A percentile compares a stretch with the other conserved stretches of the same genome.
These are phyloP conservation scores for Gloeophyllum trabeum DNA, from an alignment of 768 basidiomycete species.

Conservation along the genomic window DNA sequence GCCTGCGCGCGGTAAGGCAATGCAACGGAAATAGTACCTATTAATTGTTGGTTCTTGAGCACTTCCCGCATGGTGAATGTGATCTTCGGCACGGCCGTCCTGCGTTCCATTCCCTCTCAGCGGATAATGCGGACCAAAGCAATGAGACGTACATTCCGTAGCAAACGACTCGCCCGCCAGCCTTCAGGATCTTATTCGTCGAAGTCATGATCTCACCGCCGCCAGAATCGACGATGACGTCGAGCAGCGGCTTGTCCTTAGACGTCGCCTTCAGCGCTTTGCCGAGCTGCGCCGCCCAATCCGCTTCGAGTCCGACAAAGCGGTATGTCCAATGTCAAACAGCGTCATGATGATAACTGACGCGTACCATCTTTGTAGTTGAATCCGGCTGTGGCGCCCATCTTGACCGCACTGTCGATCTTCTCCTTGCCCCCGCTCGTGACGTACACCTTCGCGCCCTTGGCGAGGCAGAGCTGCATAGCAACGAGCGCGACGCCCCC, in stretches of 20 bases:
- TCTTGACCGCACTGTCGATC: constrained; percentile 46
- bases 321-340: neutral
- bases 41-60: constrained; percentile 58
- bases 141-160: constrained; percentile 24
- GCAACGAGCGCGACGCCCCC: constrained; percentile 77
- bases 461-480: constrained; percentile 64
- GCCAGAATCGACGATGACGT: constrained; percentile 33
- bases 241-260: constrained; percentile 15
- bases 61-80: constrained; percentile 73
- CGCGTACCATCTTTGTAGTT: constrained; percentile 60
- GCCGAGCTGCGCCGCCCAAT: constrained; percentile 24
- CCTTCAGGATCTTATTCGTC: constrained; percentile 21
- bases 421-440: constrained; percentile 65
- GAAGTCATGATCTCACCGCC: constrained; percentile 29
- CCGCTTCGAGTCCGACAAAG: constrained; percentile 7
- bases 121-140: neutral
- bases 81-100: constrained; percentile 51
- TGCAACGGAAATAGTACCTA: constrained; percentile 34
- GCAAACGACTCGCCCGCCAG: constrained; percentile 23
- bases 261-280: constrained; percentile 14
- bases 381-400: constrained; percentile 73
- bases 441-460: constrained; percentile 73
- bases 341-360: constrained; percentile 11
- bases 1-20: neutral
- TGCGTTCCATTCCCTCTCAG: constrained; percentile 17